Evolutionary conservation across 352 stramenopile genomes (phyloP), one percentile per base, ranked within the genome.

Genomic region (Phytophthora pistaciae): DNA sequence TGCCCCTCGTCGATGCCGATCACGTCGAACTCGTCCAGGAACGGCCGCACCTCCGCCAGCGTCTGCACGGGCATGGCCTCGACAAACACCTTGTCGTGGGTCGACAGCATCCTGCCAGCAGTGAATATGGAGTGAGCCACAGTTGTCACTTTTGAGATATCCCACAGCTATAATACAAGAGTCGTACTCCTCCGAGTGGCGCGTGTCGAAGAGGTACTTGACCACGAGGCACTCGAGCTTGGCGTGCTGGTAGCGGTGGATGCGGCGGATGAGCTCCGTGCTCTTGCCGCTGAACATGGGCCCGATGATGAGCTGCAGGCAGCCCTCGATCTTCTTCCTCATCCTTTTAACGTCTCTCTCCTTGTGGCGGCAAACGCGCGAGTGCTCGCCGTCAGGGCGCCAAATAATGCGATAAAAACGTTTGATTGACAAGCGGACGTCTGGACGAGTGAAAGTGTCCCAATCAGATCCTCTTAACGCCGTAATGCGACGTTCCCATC

Each of bases 281-380:
- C 83, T 94, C 72, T 96, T 96, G 72, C 90, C 90, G 64, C 87
- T 95, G 73, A 95, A 96, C 90, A 96, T 96, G 59, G 90, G 88
- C 6, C 90, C 90, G 42, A 96, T 83, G 57, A 96, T 95, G 38
- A 96, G 83, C 72, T 96, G 85, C 60, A 96, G 64, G 65, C 88
- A 76, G 44, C 88, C 87, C 31, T 79, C 76, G 21, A 89, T 69
- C 33, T 68, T 71, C 66, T 69, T 69, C 72, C 68, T 66, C 67
- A 79, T 83, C 66, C 53, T 52, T 57, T 78, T 1, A 38, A 40
- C 2, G 29, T 33, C 11, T 18, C 40, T 29, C 27, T 20, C 48
- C 8, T 18, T 33, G 20, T 23, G 20, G 27, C 21, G 60, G 48
- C 27, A 52, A 59, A 64, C 50, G 40, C 62, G 57, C 55, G 25